Conservation (phyloP, 345 rosid species). For the Acer saccharum region DNA sequence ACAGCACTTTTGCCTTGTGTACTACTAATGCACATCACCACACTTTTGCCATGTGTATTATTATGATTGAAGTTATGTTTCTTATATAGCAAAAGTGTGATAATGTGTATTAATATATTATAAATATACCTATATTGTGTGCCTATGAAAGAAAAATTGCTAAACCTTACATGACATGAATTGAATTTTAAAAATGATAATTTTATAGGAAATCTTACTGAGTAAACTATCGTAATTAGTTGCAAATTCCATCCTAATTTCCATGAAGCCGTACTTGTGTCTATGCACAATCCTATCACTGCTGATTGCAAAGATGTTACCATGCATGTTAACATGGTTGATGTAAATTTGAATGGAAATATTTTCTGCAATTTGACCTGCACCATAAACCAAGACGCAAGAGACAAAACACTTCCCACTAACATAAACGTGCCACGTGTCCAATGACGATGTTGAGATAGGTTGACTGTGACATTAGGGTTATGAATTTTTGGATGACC, state of each 20-base stretch:
- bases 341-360: slow-evolving; percentile 41
- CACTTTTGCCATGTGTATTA: too few species aligned
- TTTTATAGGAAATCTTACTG: slow-evolving; percentile 19
- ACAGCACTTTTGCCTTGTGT: too few species aligned
- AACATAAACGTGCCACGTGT: slow-evolving; percentile 42
- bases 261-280: slow-evolving; percentile 33
- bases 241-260: slow-evolving; percentile 42
- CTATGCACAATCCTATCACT: slow-evolving; percentile 35
- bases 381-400: slow-evolving; percentile 41
- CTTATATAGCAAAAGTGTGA: too few species aligned
- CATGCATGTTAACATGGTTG: slow-evolving; percentile 50
- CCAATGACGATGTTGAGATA: slow-evolving; percentile 13
- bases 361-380: slow-evolving; percentile 43
- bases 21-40: too few species aligned
- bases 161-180: too few species aligned
- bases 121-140: too few species aligned
- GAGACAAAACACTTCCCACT: slow-evolving; percentile 32
- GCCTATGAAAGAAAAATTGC: too few species aligned
- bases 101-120: too few species aligned
- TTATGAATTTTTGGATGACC: neutral
- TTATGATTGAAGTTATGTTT: too few species aligned
- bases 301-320: slow-evolving; percentile 36
- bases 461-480: neutral
- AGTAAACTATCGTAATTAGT: slow-evolving; percentile 47
- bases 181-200: neutral